phyloP scores from a whole-genome alignment of 805 yeast genomes.

The Candida silvatica region DNA sequence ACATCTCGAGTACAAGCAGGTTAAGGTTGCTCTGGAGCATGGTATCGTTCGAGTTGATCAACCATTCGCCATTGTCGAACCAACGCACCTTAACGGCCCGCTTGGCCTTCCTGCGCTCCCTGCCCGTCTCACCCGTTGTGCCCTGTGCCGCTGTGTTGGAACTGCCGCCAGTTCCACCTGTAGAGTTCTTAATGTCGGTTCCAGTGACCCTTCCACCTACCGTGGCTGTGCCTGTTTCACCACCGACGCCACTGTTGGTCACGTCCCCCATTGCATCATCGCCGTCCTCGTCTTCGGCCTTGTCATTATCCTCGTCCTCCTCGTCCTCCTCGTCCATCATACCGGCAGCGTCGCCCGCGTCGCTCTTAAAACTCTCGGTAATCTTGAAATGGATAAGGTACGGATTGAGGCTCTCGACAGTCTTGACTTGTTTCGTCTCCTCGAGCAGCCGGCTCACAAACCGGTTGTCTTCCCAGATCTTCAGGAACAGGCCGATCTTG shows the following conservation, averaged over 20 bases:
- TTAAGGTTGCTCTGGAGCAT: constrained; percentile 12
- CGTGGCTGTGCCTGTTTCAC: not conserved
- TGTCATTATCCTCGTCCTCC: not conserved
- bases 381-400: constrained; percentile 26
- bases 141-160: not conserved
- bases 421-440: constrained; percentile 9
- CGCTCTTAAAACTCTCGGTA: constrained; percentile 13
- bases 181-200: not conserved
- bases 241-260: not conserved
- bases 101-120: not conserved
- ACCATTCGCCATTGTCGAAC: constrained; percentile 21
- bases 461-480: constrained; percentile 25
- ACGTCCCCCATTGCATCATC: not conserved
- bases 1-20: constrained; percentile 20
- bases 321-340: not conserved
- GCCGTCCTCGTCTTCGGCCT: not conserved
- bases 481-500: constrained; percentile 24
- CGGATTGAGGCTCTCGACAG: constrained; percentile 12
- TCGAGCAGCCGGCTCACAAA: constrained; percentile 14
- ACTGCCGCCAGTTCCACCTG: no score
- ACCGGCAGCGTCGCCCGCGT: constrained; percentile 5
- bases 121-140: not conserved
- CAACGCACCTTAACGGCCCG: constrained; percentile 13
- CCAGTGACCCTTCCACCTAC: not conserved
- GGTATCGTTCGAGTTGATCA: constrained; percentile 11